Evolutionary conservation across 2,329 filamentous ascomycete species (phyloP).

Genomic region (Alternaria sp.): DNA sequence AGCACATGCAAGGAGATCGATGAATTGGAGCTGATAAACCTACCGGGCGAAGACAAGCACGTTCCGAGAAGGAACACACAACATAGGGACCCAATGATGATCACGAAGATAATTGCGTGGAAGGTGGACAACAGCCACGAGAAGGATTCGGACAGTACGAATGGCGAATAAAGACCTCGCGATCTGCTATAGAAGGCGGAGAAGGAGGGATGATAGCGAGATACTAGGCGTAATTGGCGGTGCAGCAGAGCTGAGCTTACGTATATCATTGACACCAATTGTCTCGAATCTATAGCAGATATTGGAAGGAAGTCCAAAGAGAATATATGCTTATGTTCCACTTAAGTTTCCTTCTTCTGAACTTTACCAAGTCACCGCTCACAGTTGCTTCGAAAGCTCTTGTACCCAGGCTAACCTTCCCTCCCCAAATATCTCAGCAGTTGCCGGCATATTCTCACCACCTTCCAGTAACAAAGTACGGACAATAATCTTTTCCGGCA

Average conservation of each 20-base stretch:
- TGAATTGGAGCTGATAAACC: neutral
- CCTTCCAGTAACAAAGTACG: constrained; percentile 51
- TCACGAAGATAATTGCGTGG: constrained; percentile 19
- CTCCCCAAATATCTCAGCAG: constrained; percentile 51
- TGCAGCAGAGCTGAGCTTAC: neutral
- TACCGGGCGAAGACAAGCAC: neutral
- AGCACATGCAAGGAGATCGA: constrained; percentile 1
- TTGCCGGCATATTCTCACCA: constrained; percentile 44
- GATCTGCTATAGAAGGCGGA: neutral
- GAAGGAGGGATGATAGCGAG: neutral
- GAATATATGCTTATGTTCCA: neutral
- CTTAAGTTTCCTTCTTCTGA: neutral
- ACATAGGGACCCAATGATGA: constrained; percentile 3
- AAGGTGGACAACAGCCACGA: neutral
- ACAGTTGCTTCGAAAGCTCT: constrained; percentile 23
- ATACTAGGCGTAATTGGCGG: neutral
- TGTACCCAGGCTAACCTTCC: constrained; percentile 47
- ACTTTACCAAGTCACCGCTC: neutral
- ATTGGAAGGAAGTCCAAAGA: neutral
- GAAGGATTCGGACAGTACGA: constrained; percentile 2
- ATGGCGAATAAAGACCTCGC: neutral
- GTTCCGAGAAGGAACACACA: neutral
- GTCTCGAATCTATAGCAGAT: neutral
- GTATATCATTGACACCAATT: neutral
- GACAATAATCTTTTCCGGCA: constrained; percentile 52